These are phyloP conservation scores for Aspergillaceae sp. DNA, from an alignment of 2,329 filamentous ascomycete species.

Conservation along the genomic window DNA sequence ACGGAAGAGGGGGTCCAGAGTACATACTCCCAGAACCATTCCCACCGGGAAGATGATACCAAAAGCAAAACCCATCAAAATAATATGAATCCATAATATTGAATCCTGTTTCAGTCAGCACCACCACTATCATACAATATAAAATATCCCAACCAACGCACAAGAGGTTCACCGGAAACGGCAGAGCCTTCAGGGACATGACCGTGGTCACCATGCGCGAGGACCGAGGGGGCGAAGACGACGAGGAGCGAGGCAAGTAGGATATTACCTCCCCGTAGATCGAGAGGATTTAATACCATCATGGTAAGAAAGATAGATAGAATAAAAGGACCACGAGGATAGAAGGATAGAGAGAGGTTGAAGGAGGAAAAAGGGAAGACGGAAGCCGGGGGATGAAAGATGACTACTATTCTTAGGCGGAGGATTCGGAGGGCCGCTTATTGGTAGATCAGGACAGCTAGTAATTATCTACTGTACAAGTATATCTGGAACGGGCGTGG, in stretches of 20 bases:
- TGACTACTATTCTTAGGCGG: not conserved
- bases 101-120: conserved; percentile 48
- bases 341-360: not conserved
- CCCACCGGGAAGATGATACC: conserved; percentile 87
- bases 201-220: conserved; percentile 47
- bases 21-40: conserved; percentile 82
- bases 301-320: not conserved
- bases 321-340: not conserved
- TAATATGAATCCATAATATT: conserved; percentile 87
- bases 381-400: not conserved
- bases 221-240: conserved; percentile 16
- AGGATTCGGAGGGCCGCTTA: not conserved
- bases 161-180: conserved; percentile 64
- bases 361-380: not conserved
- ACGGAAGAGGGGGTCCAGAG: too few species aligned
- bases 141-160: conserved; percentile 34
- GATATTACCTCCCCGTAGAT: conserved; percentile 13
- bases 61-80: conserved; percentile 78
- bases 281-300: conserved; percentile 11
- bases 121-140: not conserved
- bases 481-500: too few species aligned
- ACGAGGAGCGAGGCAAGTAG: conserved; percentile 18
- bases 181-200: conserved; percentile 60
- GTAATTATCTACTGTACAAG: too few species aligned
- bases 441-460: too few species aligned